Conservation (phyloP, 2,329 filamentous ascomycete genomes). For the Pyricularia pennisetigena region DNA sequence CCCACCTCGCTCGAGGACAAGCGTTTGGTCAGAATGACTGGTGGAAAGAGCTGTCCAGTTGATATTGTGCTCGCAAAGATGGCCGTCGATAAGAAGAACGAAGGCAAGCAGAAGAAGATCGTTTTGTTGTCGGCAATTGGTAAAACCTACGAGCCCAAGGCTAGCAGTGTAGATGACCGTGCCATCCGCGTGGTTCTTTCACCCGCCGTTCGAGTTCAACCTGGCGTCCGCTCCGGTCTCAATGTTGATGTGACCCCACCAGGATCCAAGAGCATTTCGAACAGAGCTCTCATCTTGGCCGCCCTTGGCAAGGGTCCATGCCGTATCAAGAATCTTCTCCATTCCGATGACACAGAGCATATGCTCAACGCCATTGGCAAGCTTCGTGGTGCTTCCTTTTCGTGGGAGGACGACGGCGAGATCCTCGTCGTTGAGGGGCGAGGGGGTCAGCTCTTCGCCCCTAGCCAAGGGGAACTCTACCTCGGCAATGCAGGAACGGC, state of each 20-base stretch:
- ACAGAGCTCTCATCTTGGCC: conserved; percentile 86
- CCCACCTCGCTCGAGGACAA: conserved; percentile 81
- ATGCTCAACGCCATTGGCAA: conserved; percentile 89
- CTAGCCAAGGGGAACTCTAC: conserved; percentile 66
- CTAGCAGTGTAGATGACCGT: conserved; percentile 79
- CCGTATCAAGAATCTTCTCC: conserved; percentile 82
- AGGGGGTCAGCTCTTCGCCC: conserved; percentile 70
- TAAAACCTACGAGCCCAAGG: conserved; percentile 75
- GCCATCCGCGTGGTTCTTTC: conserved; percentile 78
- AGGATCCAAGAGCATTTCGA: conserved; percentile 96
- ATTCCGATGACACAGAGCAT: conserved; percentile 94
- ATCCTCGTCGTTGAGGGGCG: conserved; percentile 82
- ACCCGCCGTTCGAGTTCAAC: conserved; percentile 62
- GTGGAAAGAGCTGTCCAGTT: conserved; percentile 79
- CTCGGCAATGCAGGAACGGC: conserved; percentile 95
- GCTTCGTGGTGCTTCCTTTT: conserved; percentile 78
- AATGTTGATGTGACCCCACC: conserved; percentile 74
- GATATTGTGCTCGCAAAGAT: conserved; percentile 83
- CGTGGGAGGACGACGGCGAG: conserved; percentile 92
- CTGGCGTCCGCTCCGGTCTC: conserved; percentile 57
- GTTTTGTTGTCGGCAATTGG: conserved; percentile 88
- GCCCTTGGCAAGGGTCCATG: conserved; percentile 81
- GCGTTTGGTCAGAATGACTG: conserved; percentile 69
- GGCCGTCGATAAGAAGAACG: conserved; percentile 98
- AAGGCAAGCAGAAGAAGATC: conserved; percentile 90